Evolutionary conservation across 345 rosid species (phyloP), one percentile per base, ranked within the genome.

Genomic region (Gynandropsis gynandra): DNA sequence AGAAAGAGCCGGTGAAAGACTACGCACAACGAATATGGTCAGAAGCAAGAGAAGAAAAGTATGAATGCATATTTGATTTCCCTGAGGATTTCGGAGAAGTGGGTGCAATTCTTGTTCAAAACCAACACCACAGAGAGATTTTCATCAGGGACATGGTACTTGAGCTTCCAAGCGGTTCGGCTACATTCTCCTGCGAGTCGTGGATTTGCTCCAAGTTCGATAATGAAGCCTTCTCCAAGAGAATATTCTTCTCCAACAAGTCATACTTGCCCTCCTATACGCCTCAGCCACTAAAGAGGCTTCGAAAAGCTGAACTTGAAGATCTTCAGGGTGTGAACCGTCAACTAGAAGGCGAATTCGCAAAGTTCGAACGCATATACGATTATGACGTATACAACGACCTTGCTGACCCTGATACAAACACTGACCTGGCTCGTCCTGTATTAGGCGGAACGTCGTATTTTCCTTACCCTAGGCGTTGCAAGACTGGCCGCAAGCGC

Each of bases 341-440:
- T 1, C 21, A 59, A 40, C 77, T 75, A 14, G 75, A 67, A 45
- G 97, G 94, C 13, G 76, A 80, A 55, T 77, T 87, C 9, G 53
- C 68, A 61, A 10, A 15, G 5, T 55, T 15, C 0, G 97, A 89
- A 16, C 72, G 94, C 12, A 61, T 89, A 7, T 86, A 86, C 1
- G 97, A 86, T 16, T 89, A 83, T 5, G 95, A 86, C 49, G 80
- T 81, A 5, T 83, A 86, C 70, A 81, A 86, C 38, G 97, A 86
- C 39, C 37, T 89, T 6, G 95, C 94, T 0, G 51, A 75, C 6
- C 97, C 97, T 1, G 94, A 86, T n/a, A 21, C 9, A 1, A 15
- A 39, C 15, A 9, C 14, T 0, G 29, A 47, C 8, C 64, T 59
- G 10, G 59, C 67, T 11, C 67, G 67, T 10, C 72, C 67, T 1